Evolutionary conservation across 306 rosid genomes (phyloP).

Genomic region (Vigna mungo): DNA sequence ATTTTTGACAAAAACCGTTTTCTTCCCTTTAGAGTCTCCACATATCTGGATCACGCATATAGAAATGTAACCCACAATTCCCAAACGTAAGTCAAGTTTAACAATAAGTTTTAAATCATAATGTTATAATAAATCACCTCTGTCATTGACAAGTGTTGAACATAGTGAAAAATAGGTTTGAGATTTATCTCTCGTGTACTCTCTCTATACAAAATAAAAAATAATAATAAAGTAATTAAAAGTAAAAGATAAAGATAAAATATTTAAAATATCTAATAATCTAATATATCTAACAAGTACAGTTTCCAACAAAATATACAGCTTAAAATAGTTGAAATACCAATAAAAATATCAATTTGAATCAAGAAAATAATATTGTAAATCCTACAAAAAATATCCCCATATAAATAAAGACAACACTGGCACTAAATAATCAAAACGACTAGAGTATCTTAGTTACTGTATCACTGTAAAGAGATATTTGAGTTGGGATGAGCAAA

Average conservation of each 20-base stretch:
- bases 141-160: background rate
- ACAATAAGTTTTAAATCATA: slow-evolving; percentile 13
- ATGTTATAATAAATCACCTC: background rate
- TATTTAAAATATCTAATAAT: too few species aligned
- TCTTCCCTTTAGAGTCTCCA: slow-evolving; percentile 84
- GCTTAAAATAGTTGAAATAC: background rate
- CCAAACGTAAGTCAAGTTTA: slow-evolving; percentile 17
- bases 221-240: too few species aligned
- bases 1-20: slow-evolving; percentile 92
- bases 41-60: slow-evolving; percentile 63
- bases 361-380: background rate
- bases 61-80: slow-evolving; percentile 16
- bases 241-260: too few species aligned
- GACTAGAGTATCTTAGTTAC: slow-evolving; percentile 12
- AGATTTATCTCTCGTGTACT: too few species aligned
- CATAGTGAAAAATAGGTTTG: too few species aligned
- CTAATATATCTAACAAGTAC: background rate
- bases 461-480: background rate
- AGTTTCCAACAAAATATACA: slow-evolving; percentile 18
- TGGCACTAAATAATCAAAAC: background rate
- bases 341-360: background rate
- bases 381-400: background rate
- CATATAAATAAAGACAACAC: slow-evolving; percentile 17
- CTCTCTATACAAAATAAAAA: too few species aligned
- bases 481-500: slow-evolving; percentile 32